Percentiles rank a stretch among this genome's conserved stretches.
Evolutionary conservation across 768 basidiomycete genomes (phyloP).

Genomic region (Kwoniella dejecticola): DNA sequence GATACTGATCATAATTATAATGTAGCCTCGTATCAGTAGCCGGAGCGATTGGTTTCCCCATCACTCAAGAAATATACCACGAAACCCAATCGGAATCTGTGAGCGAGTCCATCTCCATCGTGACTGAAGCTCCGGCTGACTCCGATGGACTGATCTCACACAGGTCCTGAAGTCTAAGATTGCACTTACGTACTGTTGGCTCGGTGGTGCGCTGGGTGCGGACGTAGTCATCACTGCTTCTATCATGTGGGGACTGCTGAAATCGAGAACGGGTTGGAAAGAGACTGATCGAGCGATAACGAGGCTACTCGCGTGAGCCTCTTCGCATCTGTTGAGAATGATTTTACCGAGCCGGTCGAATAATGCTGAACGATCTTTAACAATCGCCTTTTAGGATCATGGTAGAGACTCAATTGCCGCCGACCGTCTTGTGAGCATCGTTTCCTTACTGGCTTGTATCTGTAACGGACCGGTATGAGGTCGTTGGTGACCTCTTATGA

Average conservation of each 20-base stretch:
- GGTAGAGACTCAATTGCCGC: conserved; percentile 13
- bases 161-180: neutral
- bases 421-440: conserved; percentile 8
- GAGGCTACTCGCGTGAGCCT: conserved; percentile 12
- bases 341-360: too few species aligned
- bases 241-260: conserved; percentile 10
- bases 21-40: conserved; percentile 1
- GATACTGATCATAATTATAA: neutral
- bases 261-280: conserved; percentile 16
- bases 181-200: neutral
- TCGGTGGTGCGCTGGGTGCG: neutral
- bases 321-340: too few species aligned
- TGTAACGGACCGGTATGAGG: too few species aligned
- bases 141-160: too few species aligned
- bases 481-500: too few species aligned
- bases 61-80: neutral
- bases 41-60: conserved; percentile 2
- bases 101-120: too few species aligned
- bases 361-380: neutral
- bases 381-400: conserved; percentile 1
- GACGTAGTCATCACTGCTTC: conserved; percentile 10
- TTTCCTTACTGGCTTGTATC: too few species aligned
- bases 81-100: neutral
- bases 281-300: conserved; percentile 10
- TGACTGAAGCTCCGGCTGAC: too few species aligned